Evolutionary conservation across 1,139 yeast genomes (phyloP).

Genomic region (Blastobotrys niveus): DNA sequence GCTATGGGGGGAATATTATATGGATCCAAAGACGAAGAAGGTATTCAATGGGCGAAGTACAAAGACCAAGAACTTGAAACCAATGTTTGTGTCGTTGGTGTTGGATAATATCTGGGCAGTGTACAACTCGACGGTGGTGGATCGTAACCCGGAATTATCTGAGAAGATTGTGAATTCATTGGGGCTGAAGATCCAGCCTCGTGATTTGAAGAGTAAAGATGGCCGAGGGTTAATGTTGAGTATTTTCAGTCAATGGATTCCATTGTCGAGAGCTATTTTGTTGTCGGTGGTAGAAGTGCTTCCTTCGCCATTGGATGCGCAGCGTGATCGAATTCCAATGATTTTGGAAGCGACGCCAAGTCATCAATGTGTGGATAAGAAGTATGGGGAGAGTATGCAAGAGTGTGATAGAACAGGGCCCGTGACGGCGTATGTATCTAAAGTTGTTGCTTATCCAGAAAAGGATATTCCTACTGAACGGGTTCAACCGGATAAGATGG

Average conservation of each 20-base stretch:
- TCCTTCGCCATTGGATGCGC: constrained; percentile 80
- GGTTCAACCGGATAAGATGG: constrained; percentile 17
- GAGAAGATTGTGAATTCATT: constrained; percentile 70
- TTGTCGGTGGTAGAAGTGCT: constrained; percentile 78
- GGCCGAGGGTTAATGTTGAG: constrained; percentile 53
- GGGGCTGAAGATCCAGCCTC: constrained; percentile 59
- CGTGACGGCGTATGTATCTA: constrained; percentile 79
- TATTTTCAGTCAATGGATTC: constrained; percentile 93
- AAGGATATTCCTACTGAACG: constrained; percentile 65
- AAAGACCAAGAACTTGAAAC: constrained; percentile 50
- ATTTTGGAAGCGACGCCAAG: constrained; percentile 57
- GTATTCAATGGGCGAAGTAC: constrained; percentile 42
- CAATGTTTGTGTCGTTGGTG: constrained; percentile 80
- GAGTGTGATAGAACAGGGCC: constrained; percentile 60
- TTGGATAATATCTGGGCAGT: constrained; percentile 91
- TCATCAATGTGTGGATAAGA: constrained; percentile 45
- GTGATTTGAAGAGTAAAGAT: constrained; percentile 80
- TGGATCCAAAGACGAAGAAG: constrained; percentile 85
- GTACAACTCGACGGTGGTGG: constrained; percentile 62
- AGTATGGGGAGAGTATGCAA: constrained; percentile 51
- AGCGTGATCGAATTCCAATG: constrained; percentile 60
- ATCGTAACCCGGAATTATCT: constrained; percentile 58
- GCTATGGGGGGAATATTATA: constrained; percentile 92
- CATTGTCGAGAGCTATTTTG: constrained; percentile 78
- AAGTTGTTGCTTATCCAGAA: constrained; percentile 78